Evolutionary conservation across 2,329 filamentous ascomycete species (phyloP), one percentile per base, ranked within the genome.

Genomic region (Paecilomyces variotii): DNA sequence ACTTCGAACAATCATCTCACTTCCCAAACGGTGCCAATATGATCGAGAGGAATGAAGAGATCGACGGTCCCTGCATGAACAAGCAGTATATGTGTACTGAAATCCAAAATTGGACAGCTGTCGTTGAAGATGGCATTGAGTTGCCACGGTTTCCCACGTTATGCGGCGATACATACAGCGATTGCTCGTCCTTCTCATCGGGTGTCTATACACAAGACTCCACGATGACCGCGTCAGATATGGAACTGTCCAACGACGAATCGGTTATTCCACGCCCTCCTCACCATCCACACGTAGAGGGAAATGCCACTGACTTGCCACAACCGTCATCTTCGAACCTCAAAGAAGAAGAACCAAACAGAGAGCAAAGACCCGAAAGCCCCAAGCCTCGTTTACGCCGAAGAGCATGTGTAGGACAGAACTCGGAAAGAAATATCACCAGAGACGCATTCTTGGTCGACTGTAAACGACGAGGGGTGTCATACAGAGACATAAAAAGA

Each of bases 401-500:
- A 35, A 28, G 53, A 34, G 14, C 35, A 12, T 5, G n/a, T 7
- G 56, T 58, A 7, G 60, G 58, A 39, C 27, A 63, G n/a, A 57
- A 51, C 1, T 6, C 62, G 4, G 63, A 63, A 58, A 60, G 59
- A 45, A 64, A 27, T 11, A 64, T 71, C 10, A 53, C 63, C 9
- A 72, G 70, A 45, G 76, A 80, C 59, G 66, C 65, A 2, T 73
- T 76, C 54, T 64, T 80, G 3, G 68, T 80, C 9, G 62, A 70
- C 9, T 74, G 69, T 59, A 78, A 78, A 59, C 67, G 65, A 3
- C 65, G 68, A 7, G 77, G 77, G 0, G 66, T 77, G 26, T 78
- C 77, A 1, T 80, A 80, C 67, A 78, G 75, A 57, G 72, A 79
- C 9, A 80, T 80, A 63, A 79, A 79, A 60, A 67, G 68, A 25